Base-by-base conservation (phyloP, 352 stramenopile species). In the Pythium apleroticum region DNA sequence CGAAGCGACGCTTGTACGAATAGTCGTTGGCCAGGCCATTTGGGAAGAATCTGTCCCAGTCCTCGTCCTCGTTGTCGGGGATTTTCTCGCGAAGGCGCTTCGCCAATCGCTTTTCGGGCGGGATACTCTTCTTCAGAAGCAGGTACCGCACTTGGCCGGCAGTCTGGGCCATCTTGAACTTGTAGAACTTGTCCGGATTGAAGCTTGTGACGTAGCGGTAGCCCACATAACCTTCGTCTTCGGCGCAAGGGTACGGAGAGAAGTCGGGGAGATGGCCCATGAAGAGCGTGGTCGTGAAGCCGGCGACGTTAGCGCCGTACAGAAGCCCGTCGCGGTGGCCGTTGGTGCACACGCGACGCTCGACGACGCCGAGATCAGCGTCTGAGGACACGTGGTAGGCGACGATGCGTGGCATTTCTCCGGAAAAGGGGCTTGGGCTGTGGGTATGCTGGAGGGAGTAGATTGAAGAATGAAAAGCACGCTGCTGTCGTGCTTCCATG, bases 261-360 rank as follows among this genome's bases (percentile, higher is more conserved):
- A 60, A 45, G 12, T 52, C 41, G 10, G 60, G 60, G 6, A 52
- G 50, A 8, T 25, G 14, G 0, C 60, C 60, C 12, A 60, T 25
- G 37, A 55, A 66, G 15, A 46, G 19, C 11, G 60, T 66, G 12
- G 60, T 66, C 27, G 60, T 66, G 39, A 66, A 66, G 28, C 60
- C 46, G 9, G 50, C 60, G 35, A 66, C 50, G 10, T 53, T 52
- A 1, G 50, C 33, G 12, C 60, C 37, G 20, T 60, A 60, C 0
- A 66, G 50, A 19, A 48, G 27, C 20, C 60, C 60, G 30, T 66
- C 50, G 24, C 60, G 60, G 3, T 35, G 1, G 3, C 4, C 0
- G 30, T 66, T 41, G 20, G 52, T 27, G 20, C 50, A 66, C 19
- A 66, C 49, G 37, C 46, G 41, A 4, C 30, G 52, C 4, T 59